A percentile compares a stretch with the other conserved stretches of the same genome.
Evolutionary conservation across 352 stramenopile genomes (phyloP).

Genomic region (Phytophthora sansomeana): DNA sequence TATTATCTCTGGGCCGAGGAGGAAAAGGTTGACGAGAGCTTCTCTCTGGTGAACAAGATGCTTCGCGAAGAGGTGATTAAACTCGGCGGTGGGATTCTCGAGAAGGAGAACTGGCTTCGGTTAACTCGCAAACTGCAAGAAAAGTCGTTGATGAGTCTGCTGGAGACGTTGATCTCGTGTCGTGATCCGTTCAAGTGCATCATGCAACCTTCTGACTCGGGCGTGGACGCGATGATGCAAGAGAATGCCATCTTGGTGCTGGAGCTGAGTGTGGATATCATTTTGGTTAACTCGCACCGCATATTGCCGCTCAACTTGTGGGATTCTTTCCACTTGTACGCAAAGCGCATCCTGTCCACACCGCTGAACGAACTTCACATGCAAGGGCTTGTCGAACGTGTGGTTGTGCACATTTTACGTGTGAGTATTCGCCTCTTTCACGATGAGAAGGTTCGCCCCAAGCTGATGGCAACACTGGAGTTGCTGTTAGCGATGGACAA

Average conservation of each 20-base stretch:
- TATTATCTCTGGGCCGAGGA: conserved; percentile 88
- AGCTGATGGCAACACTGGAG: conserved; percentile 84
- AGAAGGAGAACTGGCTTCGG: conserved; percentile 89
- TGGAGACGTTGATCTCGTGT: conserved; percentile 81
- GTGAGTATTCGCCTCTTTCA: conserved; percentile 90
- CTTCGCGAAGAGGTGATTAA: conserved; percentile 77
- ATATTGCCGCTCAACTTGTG: conserved; percentile 79
- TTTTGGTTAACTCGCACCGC: conserved; percentile 86
- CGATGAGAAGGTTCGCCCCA: conserved; percentile 79
- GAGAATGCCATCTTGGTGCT: conserved; percentile 90
- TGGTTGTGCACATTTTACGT: conserved; percentile 87
- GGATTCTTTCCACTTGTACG: conserved; percentile 85
- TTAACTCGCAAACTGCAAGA: conserved; percentile 84
- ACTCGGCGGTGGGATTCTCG: conserved; percentile 75
- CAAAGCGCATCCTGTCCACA: conserved; percentile 76
- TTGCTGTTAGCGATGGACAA: conserved; percentile 81
- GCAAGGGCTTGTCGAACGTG: conserved; percentile 80
- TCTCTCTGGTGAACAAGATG: conserved; percentile 82
- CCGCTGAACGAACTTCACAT: conserved; percentile 79
- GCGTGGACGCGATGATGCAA: conserved; percentile 87
- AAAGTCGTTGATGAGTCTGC: conserved; percentile 60
- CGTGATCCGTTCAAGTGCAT: conserved; percentile 85
- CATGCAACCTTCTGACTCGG: conserved; percentile 54
- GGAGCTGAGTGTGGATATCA: conserved; percentile 85
- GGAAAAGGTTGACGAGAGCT: conserved; percentile 81